These are phyloP conservation scores for Pseudocercospora vitis DNA, from an alignment of 2,329 filamentous ascomycete species.

Conservation along the genomic window DNA sequence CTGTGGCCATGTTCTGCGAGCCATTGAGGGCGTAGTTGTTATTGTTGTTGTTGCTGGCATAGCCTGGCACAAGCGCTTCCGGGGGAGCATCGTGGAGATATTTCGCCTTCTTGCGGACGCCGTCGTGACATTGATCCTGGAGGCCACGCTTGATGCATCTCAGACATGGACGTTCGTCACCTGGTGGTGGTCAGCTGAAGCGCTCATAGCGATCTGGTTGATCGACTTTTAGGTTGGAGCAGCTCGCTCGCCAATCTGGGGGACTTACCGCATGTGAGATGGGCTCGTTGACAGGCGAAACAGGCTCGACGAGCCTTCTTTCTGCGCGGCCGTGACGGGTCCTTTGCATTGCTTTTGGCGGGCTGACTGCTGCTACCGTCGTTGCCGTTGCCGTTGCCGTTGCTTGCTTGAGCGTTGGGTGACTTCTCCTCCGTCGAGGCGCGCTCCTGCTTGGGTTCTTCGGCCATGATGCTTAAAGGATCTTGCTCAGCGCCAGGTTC, in stretches of 20 bases:
- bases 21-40: constrained; percentile 56
- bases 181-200: constrained; percentile 49
- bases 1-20: constrained; percentile 23
- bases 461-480: constrained; percentile 46
- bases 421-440: constrained; percentile 41
- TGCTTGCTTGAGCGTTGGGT: constrained; percentile 25
- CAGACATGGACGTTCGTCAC: constrained; percentile 91
- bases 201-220: constrained; percentile 5
- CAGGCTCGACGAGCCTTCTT: constrained; percentile 97
- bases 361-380: constrained; percentile 37
- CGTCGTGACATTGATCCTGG: constrained; percentile 89
- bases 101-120: constrained; percentile 97
- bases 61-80: constrained; percentile 82
- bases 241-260: constrained; percentile 8
- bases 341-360: constrained; percentile 64
- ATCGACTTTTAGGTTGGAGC: constrained; percentile 12
- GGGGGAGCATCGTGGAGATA: constrained; percentile 95
- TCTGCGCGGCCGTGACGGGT: constrained; percentile 80
- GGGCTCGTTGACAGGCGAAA: constrained; percentile 93
- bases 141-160: constrained; percentile 92
- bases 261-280: constrained; percentile 94
- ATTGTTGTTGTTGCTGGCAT: constrained; percentile 69
- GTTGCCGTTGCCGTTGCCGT: constrained; percentile 30
- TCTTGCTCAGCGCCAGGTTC: constrained; percentile 44
- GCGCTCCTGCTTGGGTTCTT: constrained; percentile 40